Percentiles rank a stretch among this genome's conserved stretches.
These are phyloP conservation scores for Podospora bellae-mahoneyi DNA, from an alignment of 495 filamentous ascomycete species.

Conservation along the genomic window DNA sequence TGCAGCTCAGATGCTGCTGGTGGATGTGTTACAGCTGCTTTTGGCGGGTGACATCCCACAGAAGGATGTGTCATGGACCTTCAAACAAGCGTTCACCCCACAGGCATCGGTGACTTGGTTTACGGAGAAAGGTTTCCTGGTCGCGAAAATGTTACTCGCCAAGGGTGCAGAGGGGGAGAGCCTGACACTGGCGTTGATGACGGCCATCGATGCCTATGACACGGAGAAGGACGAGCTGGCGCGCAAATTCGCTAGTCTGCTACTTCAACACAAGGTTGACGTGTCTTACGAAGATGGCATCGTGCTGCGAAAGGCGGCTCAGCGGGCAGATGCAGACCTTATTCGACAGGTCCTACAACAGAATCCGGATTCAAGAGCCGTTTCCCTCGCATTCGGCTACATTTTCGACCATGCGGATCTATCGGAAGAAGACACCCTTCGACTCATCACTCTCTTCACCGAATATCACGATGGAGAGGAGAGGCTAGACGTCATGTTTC, in stretches of 20 bases:
- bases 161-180: slow-evolving; percentile 44
- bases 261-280: slow-evolving; percentile 38
- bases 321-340: slow-evolving; percentile 37
- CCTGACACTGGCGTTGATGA: slow-evolving; percentile 36
- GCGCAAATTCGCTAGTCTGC: slow-evolving; percentile 33
- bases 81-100: slow-evolving; percentile 37
- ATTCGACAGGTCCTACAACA: slow-evolving; percentile 38
- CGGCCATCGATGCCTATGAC: slow-evolving; percentile 34
- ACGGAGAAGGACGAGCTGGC: slow-evolving; percentile 34
- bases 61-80: slow-evolving; percentile 40
- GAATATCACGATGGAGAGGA: slow-evolving; percentile 41
- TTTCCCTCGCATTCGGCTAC: slow-evolving; percentile 43
- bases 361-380: slow-evolving; percentile 37
- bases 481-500: slow-evolving; percentile 41
- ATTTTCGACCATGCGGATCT: slow-evolving; percentile 41
- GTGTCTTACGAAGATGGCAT: slow-evolving; percentile 42
- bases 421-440: slow-evolving; percentile 36
- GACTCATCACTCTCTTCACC: slow-evolving; percentile 40
- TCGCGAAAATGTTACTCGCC: slow-evolving; percentile 38
- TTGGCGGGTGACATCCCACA: slow-evolving; percentile 33
- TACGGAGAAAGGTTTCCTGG: slow-evolving; percentile 36
- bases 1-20: slow-evolving; percentile 32
- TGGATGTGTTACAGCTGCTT: slow-evolving; percentile 37
- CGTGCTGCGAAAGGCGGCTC: slow-evolving; percentile 41
- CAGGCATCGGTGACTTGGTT: slow-evolving; percentile 37